phyloP scores from a whole-genome alignment of 345 rosid genomes.

The Gossypium mustelinum region DNA sequence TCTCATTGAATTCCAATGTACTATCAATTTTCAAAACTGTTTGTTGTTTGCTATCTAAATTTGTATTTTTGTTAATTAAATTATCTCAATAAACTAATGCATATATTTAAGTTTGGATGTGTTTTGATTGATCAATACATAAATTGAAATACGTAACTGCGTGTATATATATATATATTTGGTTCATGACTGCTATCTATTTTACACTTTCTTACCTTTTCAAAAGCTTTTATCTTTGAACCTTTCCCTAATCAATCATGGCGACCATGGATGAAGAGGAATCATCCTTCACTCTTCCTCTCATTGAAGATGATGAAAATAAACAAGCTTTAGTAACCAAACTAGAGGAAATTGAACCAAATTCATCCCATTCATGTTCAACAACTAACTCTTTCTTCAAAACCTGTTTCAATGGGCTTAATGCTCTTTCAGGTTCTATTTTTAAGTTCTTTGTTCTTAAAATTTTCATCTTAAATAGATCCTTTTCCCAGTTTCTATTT shows the following conservation, averaged over 20 bases:
- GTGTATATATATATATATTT: no score
- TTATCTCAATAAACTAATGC: not conserved
- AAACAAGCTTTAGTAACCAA: slow-evolving; percentile 13
- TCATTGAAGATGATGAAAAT: slow-evolving; percentile 18
- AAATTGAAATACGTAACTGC: not conserved
- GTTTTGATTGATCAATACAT: not conserved
- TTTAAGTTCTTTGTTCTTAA: not conserved
- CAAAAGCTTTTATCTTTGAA: not conserved
- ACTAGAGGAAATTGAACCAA: slow-evolving; percentile 35
- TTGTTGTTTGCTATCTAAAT: not conserved
- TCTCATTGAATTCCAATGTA: no score
- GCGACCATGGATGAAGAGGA: slow-evolving; percentile 13
- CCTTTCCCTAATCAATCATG: not conserved
- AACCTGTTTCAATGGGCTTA: slow-evolving; percentile 61
- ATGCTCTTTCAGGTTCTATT: slow-evolving; percentile 64
- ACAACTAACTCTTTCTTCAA: slow-evolving; percentile 40
- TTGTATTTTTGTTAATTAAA: not conserved
- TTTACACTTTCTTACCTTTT: not conserved
- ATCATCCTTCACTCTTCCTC: slow-evolving; percentile 25
- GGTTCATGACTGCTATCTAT: no score
- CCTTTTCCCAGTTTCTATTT: no score
- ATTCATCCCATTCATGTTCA: slow-evolving; percentile 6
- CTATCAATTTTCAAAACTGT: no score
- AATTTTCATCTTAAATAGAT: not conserved
- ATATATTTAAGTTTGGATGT: not conserved